Base-by-base conservation (phyloP, 2,329 filamentous ascomycete genomes). In the Tolypocladium sp. region DNA sequence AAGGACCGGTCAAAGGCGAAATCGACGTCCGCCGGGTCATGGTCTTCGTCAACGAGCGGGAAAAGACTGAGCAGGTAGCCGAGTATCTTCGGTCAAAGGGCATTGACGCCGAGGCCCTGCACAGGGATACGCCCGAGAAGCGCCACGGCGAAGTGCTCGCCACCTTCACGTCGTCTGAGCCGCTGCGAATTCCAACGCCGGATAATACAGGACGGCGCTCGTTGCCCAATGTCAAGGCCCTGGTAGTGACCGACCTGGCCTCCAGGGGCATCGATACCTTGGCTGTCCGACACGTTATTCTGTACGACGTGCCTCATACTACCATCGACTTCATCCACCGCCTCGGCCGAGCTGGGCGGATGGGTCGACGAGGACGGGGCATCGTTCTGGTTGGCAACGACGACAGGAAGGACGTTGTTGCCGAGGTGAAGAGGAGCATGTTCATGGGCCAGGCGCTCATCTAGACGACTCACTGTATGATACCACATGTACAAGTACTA, bases 291-390 rank as follows among this genome's bases (percentile, higher is more conserved):
- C 91, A 96, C 65, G 94, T 99, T 57, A 88, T 99, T 58, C 77
- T 99, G 33, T 97, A 96, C 73, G 92, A 99, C 71, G 93, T 99
- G n/a, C 94, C 94, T 5, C 93, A 97, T 70, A 96, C 91, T 0
- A 96, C 92, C 0, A 95, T 99, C 61, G 95, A 99, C 73, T 99
- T 99, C 68, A 97, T 99, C 68, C 95, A 99, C 74, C 88, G 95
- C 20, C 84, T 97, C 5, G 94, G 94, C 20, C 84, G 94, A 59
- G 91, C 94, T 1, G 94, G 94, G 0, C 84, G 94, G 40, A 97
- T 97, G 91, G 92, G 92, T 3, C 84, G 92, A 62, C 83, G 94
- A 71, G 94, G 94, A 20, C 82, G 92, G 59, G 94, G 92, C 25
- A 87, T 97, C 63, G 92, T 97, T 35, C 77, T 99, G 41, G 90